Evolutionary conservation across 2,329 filamentous ascomycete species (phyloP).

Genomic region (Alternaria angustiovoidea): DNA sequence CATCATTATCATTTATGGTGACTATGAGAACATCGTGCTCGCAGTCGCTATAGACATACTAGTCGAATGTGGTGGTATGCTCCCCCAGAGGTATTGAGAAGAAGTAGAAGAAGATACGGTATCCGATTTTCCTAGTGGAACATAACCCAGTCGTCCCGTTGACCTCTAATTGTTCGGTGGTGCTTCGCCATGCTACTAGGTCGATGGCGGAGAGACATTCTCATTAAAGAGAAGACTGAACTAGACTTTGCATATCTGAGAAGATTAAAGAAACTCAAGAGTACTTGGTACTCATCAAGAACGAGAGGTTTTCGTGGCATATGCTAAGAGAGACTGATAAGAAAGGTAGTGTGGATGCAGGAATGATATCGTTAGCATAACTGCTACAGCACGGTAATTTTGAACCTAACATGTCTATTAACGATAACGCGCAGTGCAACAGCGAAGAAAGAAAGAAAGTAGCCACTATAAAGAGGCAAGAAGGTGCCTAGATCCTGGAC

Average conservation of each 20-base stretch:
- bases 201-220: background rate
- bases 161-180: background rate
- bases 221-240: background rate
- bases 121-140: background rate
- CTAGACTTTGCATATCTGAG: background rate
- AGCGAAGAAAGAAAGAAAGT: background rate
- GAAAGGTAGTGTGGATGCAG: background rate
- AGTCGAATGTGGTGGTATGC: constrained; percentile 53
- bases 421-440: background rate
- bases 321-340: background rate
- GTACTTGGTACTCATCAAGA: background rate
- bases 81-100: background rate
- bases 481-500: background rate
- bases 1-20: constrained; percentile 34
- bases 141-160: background rate
- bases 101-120: background rate
- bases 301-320: too few relatives aligned
- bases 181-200: too few relatives aligned
- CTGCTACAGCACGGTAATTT: background rate
- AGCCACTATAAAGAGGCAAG: background rate
- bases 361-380: background rate
- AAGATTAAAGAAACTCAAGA: background rate
- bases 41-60: constrained; percentile 33
- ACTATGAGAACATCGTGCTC: constrained; percentile 44
- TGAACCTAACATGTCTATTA: background rate